phyloP scores from a whole-genome alignment of 2,329 filamentous ascomycete species.

The Sporothrix humicola region DNA sequence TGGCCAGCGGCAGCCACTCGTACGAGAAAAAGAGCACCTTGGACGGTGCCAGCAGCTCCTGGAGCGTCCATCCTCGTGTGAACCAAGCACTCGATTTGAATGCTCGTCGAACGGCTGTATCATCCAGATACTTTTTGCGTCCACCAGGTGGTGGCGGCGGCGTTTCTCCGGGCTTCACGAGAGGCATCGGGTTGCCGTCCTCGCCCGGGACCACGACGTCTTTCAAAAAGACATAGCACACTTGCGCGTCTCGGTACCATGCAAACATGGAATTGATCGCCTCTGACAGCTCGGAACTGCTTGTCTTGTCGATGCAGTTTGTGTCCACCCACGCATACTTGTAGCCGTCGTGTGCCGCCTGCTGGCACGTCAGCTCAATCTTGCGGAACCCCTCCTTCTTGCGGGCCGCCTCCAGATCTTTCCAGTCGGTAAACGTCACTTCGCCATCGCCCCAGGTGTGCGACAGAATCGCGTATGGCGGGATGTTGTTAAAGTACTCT shows the following conservation, averaged over 20 bases:
- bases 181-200: not conserved
- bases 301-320: constrained; percentile 39
- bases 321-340: constrained; percentile 38
- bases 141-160: not conserved
- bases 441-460: constrained; percentile 36
- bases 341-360: constrained; percentile 13
- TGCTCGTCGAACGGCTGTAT: not conserved
- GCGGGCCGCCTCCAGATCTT: not conserved
- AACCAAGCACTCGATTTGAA: constrained; percentile 43
- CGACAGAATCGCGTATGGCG: constrained; percentile 38
- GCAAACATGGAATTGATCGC: constrained; percentile 39
- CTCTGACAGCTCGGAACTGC: constrained; percentile 36
- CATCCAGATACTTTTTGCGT: not conserved
- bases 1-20: constrained; percentile 42
- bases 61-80: constrained; percentile 62
- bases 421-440: constrained; percentile 27
- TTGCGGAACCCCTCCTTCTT: constrained; percentile 30
- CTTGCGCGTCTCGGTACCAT: constrained; percentile 33
- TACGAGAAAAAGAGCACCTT: constrained; percentile 43
- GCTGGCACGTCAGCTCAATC: not conserved
- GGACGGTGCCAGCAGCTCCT: constrained; percentile 64
- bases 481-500: constrained; percentile 35
- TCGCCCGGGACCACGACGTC: constrained; percentile 24
- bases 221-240: constrained; percentile 35
- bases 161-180: not conserved